Conservation (phyloP, 2,329 filamentous ascomycete species). For the Scedosporium dehoogii region DNA sequence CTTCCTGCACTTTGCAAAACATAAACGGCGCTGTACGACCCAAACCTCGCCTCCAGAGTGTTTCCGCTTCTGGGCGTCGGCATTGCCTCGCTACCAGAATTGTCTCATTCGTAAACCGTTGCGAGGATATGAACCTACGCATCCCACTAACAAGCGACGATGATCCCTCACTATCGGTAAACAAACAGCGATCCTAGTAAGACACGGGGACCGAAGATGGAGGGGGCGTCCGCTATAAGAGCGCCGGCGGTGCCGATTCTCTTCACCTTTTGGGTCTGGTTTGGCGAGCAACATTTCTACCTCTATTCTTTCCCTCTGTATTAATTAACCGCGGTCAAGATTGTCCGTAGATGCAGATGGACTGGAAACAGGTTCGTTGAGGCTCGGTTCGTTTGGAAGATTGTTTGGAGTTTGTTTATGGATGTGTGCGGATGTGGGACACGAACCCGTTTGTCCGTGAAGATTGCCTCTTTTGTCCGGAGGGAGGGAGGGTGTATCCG, state of each 20-base stretch:
- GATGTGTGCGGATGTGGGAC: too few species aligned
- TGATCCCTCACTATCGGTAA: too few species aligned
- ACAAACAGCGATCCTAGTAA: too few species aligned
- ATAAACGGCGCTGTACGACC: not conserved
- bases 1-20: not conserved
- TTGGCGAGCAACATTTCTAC: not conserved
- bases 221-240: too few species aligned
- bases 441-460: not conserved
- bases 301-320: not conserved
- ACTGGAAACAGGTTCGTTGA: not conserved
- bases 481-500: not conserved
- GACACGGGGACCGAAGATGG: too few species aligned
- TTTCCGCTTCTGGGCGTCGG: not conserved
- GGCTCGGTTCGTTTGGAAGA: conserved; percentile 1
- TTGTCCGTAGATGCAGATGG: not conserved
- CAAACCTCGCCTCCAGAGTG: not conserved
- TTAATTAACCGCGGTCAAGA: not conserved
- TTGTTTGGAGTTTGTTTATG: not conserved
- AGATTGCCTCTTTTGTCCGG: not conserved
- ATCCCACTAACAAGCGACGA: too few species aligned
- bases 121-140: too few species aligned
- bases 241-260: too few species aligned
- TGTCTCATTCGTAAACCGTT: not conserved
- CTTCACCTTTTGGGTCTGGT: too few species aligned
- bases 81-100: not conserved